Percentiles rank a stretch among this genome's conserved stretches.
phyloP scores from a whole-genome alignment of 306 rosid genomes.

The Trifolium dubium region DNA sequence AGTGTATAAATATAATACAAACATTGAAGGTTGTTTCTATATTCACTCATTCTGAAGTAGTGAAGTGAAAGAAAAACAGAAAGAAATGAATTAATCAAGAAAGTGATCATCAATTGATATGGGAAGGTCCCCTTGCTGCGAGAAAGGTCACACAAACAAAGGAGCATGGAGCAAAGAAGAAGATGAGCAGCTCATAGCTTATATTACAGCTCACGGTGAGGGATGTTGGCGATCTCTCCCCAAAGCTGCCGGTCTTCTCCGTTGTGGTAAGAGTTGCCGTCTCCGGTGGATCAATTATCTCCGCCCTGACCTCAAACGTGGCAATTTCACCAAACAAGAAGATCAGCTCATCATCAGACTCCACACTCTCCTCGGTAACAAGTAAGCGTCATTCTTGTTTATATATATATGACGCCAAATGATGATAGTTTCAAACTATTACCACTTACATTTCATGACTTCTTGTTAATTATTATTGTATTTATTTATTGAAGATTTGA shows the following conservation, averaged over 20 bases:
- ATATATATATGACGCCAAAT: too few relatives aligned
- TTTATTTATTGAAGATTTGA: background rate
- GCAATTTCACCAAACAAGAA: background rate
- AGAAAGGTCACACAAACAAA: background rate
- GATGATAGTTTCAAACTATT: background rate
- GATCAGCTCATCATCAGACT: background rate
- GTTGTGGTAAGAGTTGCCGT: background rate
- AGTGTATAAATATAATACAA: background rate
- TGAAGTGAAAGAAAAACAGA: too few relatives aligned
- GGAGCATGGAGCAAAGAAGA: background rate
- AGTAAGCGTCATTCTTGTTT: background rate
- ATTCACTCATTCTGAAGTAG: background rate
- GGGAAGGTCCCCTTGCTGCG: background rate
- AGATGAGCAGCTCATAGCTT: background rate
- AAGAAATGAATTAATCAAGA: background rate
- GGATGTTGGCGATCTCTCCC: background rate
- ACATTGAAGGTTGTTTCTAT: background rate
- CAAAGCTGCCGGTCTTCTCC: background rate
- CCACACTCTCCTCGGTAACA: background rate
- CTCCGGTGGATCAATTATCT: background rate
- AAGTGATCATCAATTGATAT: background rate
- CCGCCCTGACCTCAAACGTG: background rate
- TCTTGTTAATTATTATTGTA: background rate
- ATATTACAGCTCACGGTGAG: background rate
- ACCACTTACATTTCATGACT: background rate